phyloP scores from a whole-genome alignment of 1,139 yeast genomes.

The Ogataea hybrid region DNA sequence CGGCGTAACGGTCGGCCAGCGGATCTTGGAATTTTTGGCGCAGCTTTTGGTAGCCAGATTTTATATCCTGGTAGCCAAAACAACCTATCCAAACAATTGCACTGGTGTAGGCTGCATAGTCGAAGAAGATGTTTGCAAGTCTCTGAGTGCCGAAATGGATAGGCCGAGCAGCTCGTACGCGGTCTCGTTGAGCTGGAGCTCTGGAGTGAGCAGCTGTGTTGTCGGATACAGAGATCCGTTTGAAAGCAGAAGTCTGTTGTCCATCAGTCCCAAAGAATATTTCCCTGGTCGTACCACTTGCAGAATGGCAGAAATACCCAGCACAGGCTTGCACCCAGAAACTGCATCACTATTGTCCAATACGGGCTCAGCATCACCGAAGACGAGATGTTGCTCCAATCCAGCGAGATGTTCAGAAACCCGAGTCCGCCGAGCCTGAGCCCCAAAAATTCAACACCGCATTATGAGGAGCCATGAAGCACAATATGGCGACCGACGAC shows the following conservation, averaged over 20 bases:
- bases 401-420: slow-evolving; percentile 40
- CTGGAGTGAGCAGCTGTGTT: slow-evolving; percentile 34
- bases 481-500: slow-evolving; percentile 41
- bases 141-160: slow-evolving; percentile 44
- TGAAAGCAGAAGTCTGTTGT: slow-evolving; percentile 36
- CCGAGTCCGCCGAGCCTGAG: slow-evolving; percentile 49
- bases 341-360: slow-evolving; percentile 45
- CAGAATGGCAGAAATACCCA: slow-evolving; percentile 44
- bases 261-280: slow-evolving; percentile 40
- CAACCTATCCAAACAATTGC: slow-evolving; percentile 45
- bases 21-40: slow-evolving; percentile 2
- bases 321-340: slow-evolving; percentile 39
- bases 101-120: slow-evolving; percentile 49
- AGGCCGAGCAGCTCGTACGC: slow-evolving; percentile 42
- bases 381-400: slow-evolving; percentile 48
- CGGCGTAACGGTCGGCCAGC: slow-evolving; percentile 27
- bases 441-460: slow-evolving; percentile 40
- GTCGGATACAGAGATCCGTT: slow-evolving; percentile 41
- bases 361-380: slow-evolving; percentile 43
- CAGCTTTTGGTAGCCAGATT: slow-evolving; percentile 19
- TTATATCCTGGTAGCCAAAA: slow-evolving; percentile 35
- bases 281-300: slow-evolving; percentile 36
- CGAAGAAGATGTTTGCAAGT: slow-evolving; percentile 51
- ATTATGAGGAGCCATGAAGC: slow-evolving; percentile 44
- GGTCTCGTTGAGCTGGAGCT: slow-evolving; percentile 37